Evolutionary conservation across 768 basidiomycete species (phyloP).

Genomic region (Leccinum boreale): DNA sequence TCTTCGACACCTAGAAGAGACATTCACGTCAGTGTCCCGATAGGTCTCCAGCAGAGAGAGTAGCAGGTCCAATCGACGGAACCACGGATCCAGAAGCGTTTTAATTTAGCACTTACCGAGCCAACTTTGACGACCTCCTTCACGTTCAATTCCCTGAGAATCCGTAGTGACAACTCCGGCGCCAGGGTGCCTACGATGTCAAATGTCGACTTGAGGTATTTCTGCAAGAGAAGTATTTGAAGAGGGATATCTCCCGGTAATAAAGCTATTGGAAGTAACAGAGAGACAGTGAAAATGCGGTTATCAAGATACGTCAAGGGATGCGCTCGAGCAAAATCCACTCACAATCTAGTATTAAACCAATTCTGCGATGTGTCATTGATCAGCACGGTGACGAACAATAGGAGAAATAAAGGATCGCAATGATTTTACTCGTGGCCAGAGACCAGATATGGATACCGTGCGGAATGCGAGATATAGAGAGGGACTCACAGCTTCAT

Average conservation of each 20-base stretch:
- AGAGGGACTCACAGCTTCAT: constrained; percentile 63
- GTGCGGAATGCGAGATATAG: not conserved
- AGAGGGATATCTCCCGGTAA: constrained; percentile 82
- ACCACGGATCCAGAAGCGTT: not conserved
- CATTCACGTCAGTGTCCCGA: not conserved
- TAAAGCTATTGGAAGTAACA: constrained; percentile 45
- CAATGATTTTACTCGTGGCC: not conserved
- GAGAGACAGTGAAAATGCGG: not conserved
- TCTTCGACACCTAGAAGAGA: constrained; percentile 38
- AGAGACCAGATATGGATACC: not conserved
- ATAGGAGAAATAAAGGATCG: not conserved
- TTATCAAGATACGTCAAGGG: not conserved
- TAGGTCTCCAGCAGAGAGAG: not conserved
- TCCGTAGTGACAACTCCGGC: constrained; percentile 58
- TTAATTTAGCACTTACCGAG: constrained; percentile 24
- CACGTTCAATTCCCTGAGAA: constrained; percentile 59
- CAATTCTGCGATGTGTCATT: constrained; percentile 17
- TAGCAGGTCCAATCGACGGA: not conserved
- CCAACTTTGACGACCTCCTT: constrained; percentile 56
- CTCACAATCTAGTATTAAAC: constrained; percentile 28
- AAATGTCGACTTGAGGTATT: constrained; percentile 78
- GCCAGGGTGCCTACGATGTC: constrained; percentile 76
- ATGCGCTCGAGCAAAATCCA: constrained; percentile 2
- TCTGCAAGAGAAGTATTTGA: constrained; percentile 81
- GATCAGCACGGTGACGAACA: constrained; percentile 7